Conservation (phyloP, 2,329 filamentous ascomycete species). For the Teratosphaeria zuluensis region DNA sequence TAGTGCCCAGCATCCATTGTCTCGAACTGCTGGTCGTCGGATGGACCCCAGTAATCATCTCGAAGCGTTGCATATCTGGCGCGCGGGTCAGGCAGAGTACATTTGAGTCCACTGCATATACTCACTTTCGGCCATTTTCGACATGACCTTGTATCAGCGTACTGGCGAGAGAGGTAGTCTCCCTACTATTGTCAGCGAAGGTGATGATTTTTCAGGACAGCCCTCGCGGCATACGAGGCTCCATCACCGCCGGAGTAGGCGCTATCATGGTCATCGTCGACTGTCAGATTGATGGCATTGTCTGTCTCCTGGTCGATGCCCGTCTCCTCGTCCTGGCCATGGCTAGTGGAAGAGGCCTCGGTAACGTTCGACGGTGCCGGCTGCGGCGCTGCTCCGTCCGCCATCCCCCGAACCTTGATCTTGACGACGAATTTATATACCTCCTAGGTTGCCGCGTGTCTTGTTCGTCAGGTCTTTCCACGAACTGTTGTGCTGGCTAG, state of each 20-base stretch:
- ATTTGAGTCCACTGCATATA: neutral
- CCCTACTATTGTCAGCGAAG: neutral
- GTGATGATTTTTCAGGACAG: too few relatives aligned
- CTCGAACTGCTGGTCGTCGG: slow-evolving; percentile 12
- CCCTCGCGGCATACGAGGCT: slow-evolving; percentile 3
- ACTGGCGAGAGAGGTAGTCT: slow-evolving; percentile 8
- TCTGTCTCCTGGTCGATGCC: neutral
- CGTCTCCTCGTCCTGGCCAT: neutral
- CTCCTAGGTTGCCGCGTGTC: neutral
- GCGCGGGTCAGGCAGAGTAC: neutral
- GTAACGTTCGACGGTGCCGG: neutral
- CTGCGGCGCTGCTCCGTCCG: neutral
- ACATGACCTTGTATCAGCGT: slow-evolving; percentile 8
- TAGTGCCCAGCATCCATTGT: slow-evolving; percentile 9
- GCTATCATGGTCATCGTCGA: slow-evolving; percentile 4
- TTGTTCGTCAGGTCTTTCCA: too few relatives aligned
- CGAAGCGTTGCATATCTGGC: slow-evolving; percentile 7
- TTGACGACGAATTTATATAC: neutral
- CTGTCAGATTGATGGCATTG: neutral
- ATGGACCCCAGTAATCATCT: slow-evolving; percentile 11
- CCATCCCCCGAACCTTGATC: neutral
- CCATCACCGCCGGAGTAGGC: slow-evolving; percentile 7
- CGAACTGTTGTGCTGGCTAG: too few relatives aligned
- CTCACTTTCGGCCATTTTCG: slow-evolving; percentile 11
- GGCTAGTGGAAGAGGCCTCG: neutral